Evolutionary conservation across 169 alveolate species (phyloP).

Genomic region (Hammondia hammondi): DNA sequence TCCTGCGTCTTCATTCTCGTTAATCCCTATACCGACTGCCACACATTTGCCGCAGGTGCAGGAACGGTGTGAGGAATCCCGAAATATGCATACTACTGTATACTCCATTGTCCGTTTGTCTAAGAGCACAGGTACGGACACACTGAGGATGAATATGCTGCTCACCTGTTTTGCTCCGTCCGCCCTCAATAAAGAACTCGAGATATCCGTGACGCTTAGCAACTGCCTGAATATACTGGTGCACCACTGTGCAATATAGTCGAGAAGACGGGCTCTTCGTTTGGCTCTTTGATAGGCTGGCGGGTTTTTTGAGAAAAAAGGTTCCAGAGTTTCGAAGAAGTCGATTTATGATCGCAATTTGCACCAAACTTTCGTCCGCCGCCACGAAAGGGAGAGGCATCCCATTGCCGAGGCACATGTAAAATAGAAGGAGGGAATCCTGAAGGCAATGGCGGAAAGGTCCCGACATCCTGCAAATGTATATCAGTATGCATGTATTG

Average conservation of each 20-base stretch:
- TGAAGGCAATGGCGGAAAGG: neutral
- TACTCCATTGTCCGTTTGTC: neutral
- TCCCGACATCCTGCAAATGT: too few relatives aligned
- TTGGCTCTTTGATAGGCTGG: neutral
- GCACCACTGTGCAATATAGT: conserved; percentile 2
- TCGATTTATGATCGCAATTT: conserved; percentile 11
- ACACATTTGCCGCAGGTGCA: too few relatives aligned
- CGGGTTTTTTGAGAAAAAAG: neutral
- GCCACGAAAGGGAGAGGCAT: conserved; percentile 48
- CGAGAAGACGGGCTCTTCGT: neutral
- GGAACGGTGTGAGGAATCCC: too few relatives aligned
- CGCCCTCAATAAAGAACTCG: conserved; percentile 39
- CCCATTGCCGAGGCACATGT: conserved; percentile 47
- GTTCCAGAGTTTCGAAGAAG: conserved; percentile 27
- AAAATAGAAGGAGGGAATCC: conserved; percentile 41
- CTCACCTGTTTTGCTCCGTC: conserved; percentile 52
- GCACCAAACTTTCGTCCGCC: conserved; percentile 42
- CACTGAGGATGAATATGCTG: neutral
- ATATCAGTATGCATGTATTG: too few relatives aligned
- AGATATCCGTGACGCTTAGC: conserved; percentile 54
- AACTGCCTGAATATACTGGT: neutral
- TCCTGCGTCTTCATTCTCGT: too few relatives aligned
- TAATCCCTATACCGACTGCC: too few relatives aligned
- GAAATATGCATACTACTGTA: neutral
- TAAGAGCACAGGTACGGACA: neutral